A percentile compares a stretch with the other conserved stretches of the same genome.
Conservation (phyloP, 441 rosid genomes). For the Adansonia gregorii region DNA sequence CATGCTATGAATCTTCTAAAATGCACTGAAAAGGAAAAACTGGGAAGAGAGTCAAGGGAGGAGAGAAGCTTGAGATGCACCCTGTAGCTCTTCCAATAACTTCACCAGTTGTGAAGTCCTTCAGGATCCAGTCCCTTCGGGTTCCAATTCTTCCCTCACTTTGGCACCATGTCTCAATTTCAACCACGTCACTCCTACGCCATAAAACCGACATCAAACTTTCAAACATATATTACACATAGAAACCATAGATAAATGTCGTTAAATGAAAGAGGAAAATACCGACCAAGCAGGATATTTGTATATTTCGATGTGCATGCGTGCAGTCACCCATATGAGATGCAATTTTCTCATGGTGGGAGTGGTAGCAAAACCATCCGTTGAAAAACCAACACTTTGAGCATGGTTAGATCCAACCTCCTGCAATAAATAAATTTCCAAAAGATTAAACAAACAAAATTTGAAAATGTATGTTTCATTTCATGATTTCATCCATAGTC, state of each 20-base stretch:
- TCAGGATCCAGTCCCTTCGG: conserved; percentile 94
- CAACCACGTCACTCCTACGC: conserved; percentile 91
- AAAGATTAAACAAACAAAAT: conserved; percentile 8
- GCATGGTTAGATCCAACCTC: conserved; percentile 97
- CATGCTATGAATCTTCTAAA: neutral
- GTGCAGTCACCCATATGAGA: conserved; percentile 98
- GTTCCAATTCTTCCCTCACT: conserved; percentile 96
- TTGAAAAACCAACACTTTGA: conserved; percentile 91
- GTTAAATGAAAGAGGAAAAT: neutral
- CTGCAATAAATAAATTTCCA: conserved; percentile 40
- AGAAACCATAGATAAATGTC: conserved; percentile 5
- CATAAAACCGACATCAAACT: conserved; percentile 22
- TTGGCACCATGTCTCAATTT: conserved; percentile 98
- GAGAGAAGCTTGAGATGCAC: conserved; percentile 36
- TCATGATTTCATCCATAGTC: neutral
- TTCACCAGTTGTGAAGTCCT: conserved; percentile 72
- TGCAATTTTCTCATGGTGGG: conserved; percentile 87
- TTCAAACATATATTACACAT: neutral
- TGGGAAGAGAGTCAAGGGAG: neutral
- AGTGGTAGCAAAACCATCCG: conserved; percentile 95
- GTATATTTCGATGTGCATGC: conserved; percentile 96
- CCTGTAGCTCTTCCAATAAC: conserved; percentile 95
- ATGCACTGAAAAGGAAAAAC: conserved; percentile 5
- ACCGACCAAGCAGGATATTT: conserved; percentile 94
- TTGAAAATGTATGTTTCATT: neutral